Percentiles rank a stretch among this genome's conserved stretches.
These are phyloP conservation scores for Ascobolus immersus DNA, from an alignment of 495 filamentous ascomycete genomes.

Conservation along the genomic window DNA sequence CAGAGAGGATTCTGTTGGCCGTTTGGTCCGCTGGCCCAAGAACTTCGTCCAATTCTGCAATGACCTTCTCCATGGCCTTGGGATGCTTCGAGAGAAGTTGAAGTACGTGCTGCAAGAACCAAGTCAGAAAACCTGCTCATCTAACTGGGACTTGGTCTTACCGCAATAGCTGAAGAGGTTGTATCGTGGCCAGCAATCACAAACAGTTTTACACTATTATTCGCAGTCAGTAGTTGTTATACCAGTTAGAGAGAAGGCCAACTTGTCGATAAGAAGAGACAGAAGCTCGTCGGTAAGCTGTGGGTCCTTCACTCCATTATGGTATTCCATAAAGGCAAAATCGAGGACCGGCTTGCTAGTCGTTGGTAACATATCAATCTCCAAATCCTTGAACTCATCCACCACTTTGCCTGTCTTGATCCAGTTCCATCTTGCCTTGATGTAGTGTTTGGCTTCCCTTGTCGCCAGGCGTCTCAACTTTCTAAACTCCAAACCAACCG, in stretches of 20 bases:
- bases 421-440: too few relatives aligned
- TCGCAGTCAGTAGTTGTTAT: not conserved
- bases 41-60: conserved; percentile 23
- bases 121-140: not conserved
- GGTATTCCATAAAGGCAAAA: not conserved
- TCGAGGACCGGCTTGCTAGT: not conserved
- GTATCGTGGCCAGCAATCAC: conserved; percentile 28
- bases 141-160: conserved; percentile 3
- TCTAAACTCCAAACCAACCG: too few relatives aligned
- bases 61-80: conserved; percentile 16
- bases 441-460: too few relatives aligned
- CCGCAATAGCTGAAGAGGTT: conserved; percentile 18
- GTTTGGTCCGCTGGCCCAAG: conserved; percentile 13
- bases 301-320: not conserved
- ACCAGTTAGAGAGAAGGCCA: not conserved
- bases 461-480: too few relatives aligned
- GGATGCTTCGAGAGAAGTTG: conserved; percentile 25
- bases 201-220: conserved; percentile 19
- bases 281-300: not conserved
- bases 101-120: conserved; percentile 16
- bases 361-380: too few relatives aligned
- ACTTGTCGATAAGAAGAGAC: not conserved
- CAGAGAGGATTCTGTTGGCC: conserved; percentile 8
- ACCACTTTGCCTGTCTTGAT: not conserved
- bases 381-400: not conserved